Evolutionary conservation across 2,329 filamentous ascomycete genomes (phyloP).

Genomic region (Alternaria postmessia): DNA sequence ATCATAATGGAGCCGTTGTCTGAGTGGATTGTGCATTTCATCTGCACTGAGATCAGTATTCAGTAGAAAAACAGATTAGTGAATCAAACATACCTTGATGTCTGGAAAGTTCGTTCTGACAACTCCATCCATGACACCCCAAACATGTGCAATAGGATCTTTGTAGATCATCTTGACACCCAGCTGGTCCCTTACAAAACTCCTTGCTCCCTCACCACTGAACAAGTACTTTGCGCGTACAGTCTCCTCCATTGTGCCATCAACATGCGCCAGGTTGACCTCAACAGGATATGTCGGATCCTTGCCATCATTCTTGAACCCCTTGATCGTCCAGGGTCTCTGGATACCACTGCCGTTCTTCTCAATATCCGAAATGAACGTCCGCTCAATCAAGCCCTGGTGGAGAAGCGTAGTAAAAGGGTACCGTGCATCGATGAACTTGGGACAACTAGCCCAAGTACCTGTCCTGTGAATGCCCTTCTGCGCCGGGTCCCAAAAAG

Average conservation of each 20-base stretch:
- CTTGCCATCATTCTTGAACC: conserved; percentile 67
- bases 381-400: conserved; percentile 69
- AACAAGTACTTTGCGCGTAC: conserved; percentile 69
- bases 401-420: conserved; percentile 70
- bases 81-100: conserved; percentile 59
- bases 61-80: not conserved
- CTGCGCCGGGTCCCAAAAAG: conserved; percentile 68
- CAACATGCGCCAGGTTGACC: conserved; percentile 78
- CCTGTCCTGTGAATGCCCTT: conserved; percentile 67
- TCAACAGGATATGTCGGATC: conserved; percentile 79
- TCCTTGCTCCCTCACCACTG: conserved; percentile 68
- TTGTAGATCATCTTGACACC: conserved; percentile 71
- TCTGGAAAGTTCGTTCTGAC: conserved; percentile 70
- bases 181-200: conserved; percentile 68
- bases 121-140: conserved; percentile 73
- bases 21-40: conserved; percentile 73
- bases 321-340: conserved; percentile 68
- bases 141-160: conserved; percentile 69
- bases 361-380: conserved; percentile 68
- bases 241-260: conserved; percentile 74
- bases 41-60: conserved; percentile 50
- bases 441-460: conserved; percentile 86
- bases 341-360: conserved; percentile 66
- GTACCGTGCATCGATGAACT: conserved; percentile 74
- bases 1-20: conserved; percentile 71